Evolutionary conservation across 2,329 filamentous ascomycete genomes (phyloP), one percentile per base, ranked within the genome.

Genomic region (Curvularia eragrostidis): DNA sequence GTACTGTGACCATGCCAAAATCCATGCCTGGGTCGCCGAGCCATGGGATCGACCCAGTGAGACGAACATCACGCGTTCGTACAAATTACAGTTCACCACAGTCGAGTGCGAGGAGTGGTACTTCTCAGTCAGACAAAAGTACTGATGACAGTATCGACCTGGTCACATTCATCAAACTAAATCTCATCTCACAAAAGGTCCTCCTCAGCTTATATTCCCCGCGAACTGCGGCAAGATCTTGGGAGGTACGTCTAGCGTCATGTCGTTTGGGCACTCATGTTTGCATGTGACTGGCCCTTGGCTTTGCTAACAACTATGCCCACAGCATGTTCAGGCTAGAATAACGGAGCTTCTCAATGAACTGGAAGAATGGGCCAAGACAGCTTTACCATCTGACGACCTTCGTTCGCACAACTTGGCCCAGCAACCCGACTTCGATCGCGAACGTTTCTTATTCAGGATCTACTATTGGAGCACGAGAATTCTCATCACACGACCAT

Each of bases 401-500:
- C 2, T 56, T 64, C 15, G 46, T 39, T 7, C 69, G 59, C 41
- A 64, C 72, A 34, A 50, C 58, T 15, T 39, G 69, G 9, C 48
- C 61, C 48, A 38, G 26, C 26, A 34, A 32, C 9, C 38, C 4
- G 23, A 54, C 2, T 28, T 59, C n/a, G 23, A 59, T 13, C 65
- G 68, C 26, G 60, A 67, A 26, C 61, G 50, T 3, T 47, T 67
- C 6, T 28, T 71, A 10, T 62, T 72, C 21, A 52, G 44, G 3
- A 70, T 77, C 5, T 63, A 67, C 18, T 79, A 75, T 51, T 71
- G 70, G 56, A 76, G 74, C 38, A 65, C 70, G 1, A 72, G 66
- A 28, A 72, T 79, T 3, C 69, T 79, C 4, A 75, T 77, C 10
- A 76, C 69, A 9, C 73, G 75, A 5, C 77, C 77, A 4, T 77